Conservation (phyloP, 1,284 basidiomycete species). For the Cryptococcus hybrid region DNA sequence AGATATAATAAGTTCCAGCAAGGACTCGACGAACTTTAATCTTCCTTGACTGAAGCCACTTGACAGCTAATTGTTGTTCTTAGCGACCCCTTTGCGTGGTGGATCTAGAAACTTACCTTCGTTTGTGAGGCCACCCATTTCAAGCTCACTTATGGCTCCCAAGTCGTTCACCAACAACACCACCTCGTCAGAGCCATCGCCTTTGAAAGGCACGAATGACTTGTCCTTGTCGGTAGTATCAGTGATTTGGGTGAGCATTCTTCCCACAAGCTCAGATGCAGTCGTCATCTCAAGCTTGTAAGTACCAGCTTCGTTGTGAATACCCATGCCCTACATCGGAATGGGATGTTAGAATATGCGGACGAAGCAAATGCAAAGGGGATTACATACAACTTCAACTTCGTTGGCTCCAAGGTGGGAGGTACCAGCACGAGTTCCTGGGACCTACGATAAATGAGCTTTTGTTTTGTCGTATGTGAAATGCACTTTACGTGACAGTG, state of each 20-base stretch:
- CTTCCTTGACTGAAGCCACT: conserved; percentile 58
- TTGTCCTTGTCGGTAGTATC: conserved; percentile 75
- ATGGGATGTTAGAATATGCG: neutral
- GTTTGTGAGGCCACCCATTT: conserved; percentile 67
- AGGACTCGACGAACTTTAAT: conserved; percentile 65
- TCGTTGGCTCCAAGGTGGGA: conserved; percentile 57
- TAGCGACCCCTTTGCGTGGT: neutral
- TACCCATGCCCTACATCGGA: conserved; percentile 59
- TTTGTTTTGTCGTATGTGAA: neutral
- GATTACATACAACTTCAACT: conserved; percentile 26
- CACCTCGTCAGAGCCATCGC: conserved; percentile 60
- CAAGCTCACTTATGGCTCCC: conserved; percentile 82
- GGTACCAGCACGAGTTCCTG: conserved; percentile 66
- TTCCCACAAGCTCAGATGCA: conserved; percentile 65
- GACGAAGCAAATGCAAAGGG: neutral
- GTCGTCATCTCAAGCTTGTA: conserved; percentile 63
- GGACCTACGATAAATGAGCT: conserved; percentile 56
- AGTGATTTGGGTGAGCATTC: conserved; percentile 70
- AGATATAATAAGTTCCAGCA: conserved; percentile 77
- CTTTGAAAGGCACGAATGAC: conserved; percentile 76
- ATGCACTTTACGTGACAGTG: conserved; percentile 71
- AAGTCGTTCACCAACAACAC: conserved; percentile 55
- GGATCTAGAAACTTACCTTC: conserved; percentile 49
- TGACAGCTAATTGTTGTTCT: conserved; percentile 48
- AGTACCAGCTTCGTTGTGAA: conserved; percentile 89